Evolutionary conservation across 148 eudicot species (phyloP).

Genomic region (Nepenthes mirabilis): DNA sequence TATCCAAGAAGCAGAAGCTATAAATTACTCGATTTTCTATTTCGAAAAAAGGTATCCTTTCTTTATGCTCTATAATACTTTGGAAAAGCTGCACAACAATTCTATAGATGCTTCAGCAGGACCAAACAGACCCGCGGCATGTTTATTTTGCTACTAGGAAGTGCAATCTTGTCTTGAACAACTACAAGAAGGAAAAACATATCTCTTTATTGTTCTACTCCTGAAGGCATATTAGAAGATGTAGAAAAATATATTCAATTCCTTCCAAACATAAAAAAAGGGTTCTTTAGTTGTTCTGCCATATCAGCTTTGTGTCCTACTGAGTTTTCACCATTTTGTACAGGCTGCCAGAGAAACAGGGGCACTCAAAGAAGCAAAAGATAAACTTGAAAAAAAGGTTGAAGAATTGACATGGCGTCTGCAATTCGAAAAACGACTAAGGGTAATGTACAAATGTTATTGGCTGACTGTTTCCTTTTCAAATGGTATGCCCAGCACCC

Average conservation of each 20-base stretch:
- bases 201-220: no score
- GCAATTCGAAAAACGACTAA: constrained; percentile 72
- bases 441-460: constrained; percentile 37
- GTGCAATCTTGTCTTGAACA: no score
- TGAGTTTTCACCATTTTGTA: constrained; percentile 11
- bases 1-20: neutral
- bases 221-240: no score
- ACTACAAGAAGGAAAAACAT: no score
- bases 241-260: neutral
- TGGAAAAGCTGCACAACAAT: no score
- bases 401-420: constrained; percentile 79
- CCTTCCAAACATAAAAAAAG: neutral
- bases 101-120: no score
- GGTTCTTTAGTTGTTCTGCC: neutral
- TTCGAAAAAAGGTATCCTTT: no score
- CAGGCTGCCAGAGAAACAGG: constrained; percentile 85
- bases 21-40: neutral
- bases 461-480: neutral
- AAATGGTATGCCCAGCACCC: neutral
- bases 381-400: constrained; percentile 77
- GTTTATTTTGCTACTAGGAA: no score
- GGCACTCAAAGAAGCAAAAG: constrained; percentile 76
- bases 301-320: constrained; percentile 1
- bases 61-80: no score
- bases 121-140: no score